These are phyloP conservation scores for Rhodamnia argentea DNA, from an alignment of 345 rosid genomes.

Conservation along the genomic window DNA sequence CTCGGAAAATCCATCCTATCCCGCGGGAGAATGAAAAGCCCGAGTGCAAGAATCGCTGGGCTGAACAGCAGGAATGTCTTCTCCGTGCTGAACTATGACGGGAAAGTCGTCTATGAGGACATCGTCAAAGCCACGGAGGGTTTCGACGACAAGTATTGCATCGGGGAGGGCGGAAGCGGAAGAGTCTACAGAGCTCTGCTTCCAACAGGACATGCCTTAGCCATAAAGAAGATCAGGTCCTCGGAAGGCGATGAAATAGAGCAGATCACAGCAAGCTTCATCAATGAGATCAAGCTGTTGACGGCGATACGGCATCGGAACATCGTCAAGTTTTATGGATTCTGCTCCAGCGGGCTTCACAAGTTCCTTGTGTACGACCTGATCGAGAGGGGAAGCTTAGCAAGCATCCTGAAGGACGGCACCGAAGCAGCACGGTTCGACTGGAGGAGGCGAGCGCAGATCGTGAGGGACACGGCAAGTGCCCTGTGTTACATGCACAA, in stretches of 20 bases:
- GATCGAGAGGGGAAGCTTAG: background rate
- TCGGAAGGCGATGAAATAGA: background rate
- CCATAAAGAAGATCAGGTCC: background rate
- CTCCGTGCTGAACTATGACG: background rate
- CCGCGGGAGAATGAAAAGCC: rapidly evolving
- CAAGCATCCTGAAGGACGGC: background rate
- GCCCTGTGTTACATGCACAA: background rate
- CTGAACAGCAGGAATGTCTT: background rate
- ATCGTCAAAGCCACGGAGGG: background rate
- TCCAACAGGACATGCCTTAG: background rate
- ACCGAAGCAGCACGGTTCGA: background rate
- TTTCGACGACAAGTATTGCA: background rate
- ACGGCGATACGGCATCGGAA: background rate
- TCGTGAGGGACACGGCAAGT: background rate
- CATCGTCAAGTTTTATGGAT: background rate
- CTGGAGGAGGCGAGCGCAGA: background rate
- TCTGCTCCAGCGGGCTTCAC: background rate
- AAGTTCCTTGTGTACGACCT: background rate
- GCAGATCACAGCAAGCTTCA: background rate
- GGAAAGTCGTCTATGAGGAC: background rate
- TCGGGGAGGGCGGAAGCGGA: background rate
- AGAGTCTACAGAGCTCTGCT: background rate
- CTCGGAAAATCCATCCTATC: background rate
- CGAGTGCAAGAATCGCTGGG: slow-evolving; percentile 1
- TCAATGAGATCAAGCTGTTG: background rate